These are phyloP conservation scores for Collybia sp. DNA, from an alignment of 768 basidiomycete species.

Conservation along the genomic window DNA sequence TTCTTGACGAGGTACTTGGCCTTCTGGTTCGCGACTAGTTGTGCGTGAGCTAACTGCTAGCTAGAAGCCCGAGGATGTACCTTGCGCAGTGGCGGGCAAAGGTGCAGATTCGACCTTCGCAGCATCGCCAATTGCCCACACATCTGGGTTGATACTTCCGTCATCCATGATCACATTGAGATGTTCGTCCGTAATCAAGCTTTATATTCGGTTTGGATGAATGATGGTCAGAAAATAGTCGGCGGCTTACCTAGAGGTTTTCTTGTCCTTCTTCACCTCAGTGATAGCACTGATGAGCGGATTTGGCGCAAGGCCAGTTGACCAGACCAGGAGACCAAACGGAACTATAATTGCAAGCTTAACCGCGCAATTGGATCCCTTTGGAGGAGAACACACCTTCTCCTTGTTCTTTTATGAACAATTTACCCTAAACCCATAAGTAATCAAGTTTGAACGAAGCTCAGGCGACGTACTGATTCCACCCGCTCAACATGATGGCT, in stretches of 20 bases:
- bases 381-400: conserved; percentile 40
- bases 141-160: conserved; percentile 53
- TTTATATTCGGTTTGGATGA: conserved; percentile 5
- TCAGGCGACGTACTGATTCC: conserved; percentile 38
- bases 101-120: conserved; percentile 49
- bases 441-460: neutral
- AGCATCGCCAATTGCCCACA: conserved; percentile 83
- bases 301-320: conserved; percentile 80
- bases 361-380: conserved; percentile 4
- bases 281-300: conserved; percentile 63
- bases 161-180: conserved; percentile 58
- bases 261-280: conserved; percentile 57
- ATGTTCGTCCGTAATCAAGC: conserved; percentile 44
- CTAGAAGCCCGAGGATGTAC: conserved; percentile 20
- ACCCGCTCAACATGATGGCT: conserved; percentile 72
- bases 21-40: conserved; percentile 71
- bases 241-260: conserved; percentile 42
- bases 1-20: conserved; percentile 62
- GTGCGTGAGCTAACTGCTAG: conserved; percentile 4
- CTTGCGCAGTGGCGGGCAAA: conserved; percentile 86
- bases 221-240: neutral
- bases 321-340: conserved; percentile 85
- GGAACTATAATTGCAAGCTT: conserved; percentile 43
- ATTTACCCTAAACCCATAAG: conserved; percentile 40
- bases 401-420: conserved; percentile 68